These are phyloP conservation scores for Clausena lansium DNA, from an alignment of 345 rosid species.

Conservation along the genomic window DNA sequence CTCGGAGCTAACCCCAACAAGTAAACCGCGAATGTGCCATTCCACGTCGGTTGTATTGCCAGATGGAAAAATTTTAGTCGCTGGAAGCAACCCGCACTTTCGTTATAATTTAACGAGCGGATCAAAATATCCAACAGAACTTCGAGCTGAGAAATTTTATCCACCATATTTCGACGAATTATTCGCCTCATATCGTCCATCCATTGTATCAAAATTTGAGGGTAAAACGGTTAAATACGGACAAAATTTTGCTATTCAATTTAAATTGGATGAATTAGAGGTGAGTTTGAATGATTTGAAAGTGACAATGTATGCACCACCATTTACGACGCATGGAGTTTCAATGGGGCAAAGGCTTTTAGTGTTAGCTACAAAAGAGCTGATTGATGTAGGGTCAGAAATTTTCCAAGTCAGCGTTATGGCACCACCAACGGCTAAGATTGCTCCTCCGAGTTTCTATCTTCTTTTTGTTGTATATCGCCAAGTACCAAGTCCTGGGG, in stretches of 20 bases:
- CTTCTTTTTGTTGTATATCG: constrained; percentile 33
- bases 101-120: constrained; percentile 27
- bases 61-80: constrained; percentile 42
- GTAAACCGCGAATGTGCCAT: constrained; percentile 42
- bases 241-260: constrained; percentile 8
- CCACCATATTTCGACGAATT: constrained; percentile 38
- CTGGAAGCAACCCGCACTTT: constrained; percentile 45
- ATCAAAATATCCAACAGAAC: constrained; percentile 31
- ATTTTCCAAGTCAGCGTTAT: not conserved
- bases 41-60: constrained; percentile 36
- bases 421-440: constrained; percentile 29
- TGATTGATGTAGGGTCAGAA: not conserved
- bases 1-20: constrained; percentile 18
- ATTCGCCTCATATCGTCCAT: constrained; percentile 11
- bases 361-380: constrained; percentile 11
- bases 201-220: not conserved
- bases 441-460: constrained; percentile 46
- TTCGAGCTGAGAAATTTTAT: constrained; percentile 45
- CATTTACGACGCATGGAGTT: constrained; percentile 49
- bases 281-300: constrained; percentile 2
- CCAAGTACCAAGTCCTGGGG: constrained; percentile 37
- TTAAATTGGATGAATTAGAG: not conserved
- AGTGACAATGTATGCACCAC: constrained; percentile 44
- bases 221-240: constrained; percentile 5
- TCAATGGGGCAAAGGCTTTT: constrained; percentile 48